Evolutionary conservation across 352 stramenopile genomes (phyloP).

Genomic region (Pythium volutum): DNA sequence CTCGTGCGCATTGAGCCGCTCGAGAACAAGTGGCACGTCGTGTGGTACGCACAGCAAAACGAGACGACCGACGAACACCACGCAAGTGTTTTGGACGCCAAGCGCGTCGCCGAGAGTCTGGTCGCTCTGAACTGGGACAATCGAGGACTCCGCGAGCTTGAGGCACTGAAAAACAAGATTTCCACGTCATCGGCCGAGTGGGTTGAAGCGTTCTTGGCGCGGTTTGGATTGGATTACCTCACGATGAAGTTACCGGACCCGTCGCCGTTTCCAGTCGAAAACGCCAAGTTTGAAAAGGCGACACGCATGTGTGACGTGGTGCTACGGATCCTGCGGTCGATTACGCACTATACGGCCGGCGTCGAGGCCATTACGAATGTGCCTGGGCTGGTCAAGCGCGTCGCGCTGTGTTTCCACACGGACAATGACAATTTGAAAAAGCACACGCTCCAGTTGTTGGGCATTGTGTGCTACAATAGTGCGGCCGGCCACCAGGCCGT

Average conservation of each 20-base stretch:
- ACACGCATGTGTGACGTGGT: slow-evolving; percentile 75
- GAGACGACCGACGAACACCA: slow-evolving; percentile 66
- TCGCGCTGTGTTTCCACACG: slow-evolving; percentile 83
- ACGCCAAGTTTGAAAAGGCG: slow-evolving; percentile 76
- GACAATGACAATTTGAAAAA: slow-evolving; percentile 82
- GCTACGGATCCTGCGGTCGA: slow-evolving; percentile 65
- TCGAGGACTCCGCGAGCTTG: slow-evolving; percentile 68
- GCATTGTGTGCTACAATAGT: slow-evolving; percentile 88
- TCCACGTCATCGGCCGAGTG: slow-evolving; percentile 67
- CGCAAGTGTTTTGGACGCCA: slow-evolving; percentile 51
- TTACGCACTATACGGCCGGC: slow-evolving; percentile 76
- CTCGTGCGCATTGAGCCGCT: slow-evolving; percentile 78
- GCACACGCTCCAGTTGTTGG: slow-evolving; percentile 75
- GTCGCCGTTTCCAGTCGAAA: slow-evolving; percentile 77
- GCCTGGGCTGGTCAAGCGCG: slow-evolving; percentile 72
- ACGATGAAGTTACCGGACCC: slow-evolving; percentile 85
- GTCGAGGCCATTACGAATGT: slow-evolving; percentile 83
- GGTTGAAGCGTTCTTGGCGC: slow-evolving; percentile 68
- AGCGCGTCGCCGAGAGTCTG: slow-evolving; percentile 67
- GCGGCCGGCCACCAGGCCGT: slow-evolving; percentile 72
- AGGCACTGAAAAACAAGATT: slow-evolving; percentile 69
- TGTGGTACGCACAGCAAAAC: slow-evolving; percentile 83
- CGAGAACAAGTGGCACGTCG: slow-evolving; percentile 85
- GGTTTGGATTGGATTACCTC: slow-evolving; percentile 81
- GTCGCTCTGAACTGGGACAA: slow-evolving; percentile 86